Conservation (phyloP, 306 rosid genomes). For the Lithocarpus polystachyus region DNA sequence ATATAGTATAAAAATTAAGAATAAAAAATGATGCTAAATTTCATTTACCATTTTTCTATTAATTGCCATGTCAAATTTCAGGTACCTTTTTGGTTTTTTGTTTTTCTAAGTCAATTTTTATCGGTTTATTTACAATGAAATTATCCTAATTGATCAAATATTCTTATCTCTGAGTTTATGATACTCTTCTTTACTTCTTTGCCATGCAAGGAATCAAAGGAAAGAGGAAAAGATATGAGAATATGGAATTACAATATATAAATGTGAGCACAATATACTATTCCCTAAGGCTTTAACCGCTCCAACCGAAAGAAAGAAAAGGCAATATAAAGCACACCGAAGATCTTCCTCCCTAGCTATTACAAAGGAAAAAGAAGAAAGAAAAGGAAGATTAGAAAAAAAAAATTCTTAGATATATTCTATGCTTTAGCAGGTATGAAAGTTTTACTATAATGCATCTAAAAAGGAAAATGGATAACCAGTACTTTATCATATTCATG, state of each 20-base stretch:
- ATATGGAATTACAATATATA: neutral
- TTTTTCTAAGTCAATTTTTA: too few relatives aligned
- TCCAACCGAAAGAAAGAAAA: constrained; percentile 13
- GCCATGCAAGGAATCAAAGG: constrained; percentile 24
- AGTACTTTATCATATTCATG: too few relatives aligned
- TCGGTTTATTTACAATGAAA: too few relatives aligned
- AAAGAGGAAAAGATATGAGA: neutral
- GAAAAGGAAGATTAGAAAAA: neutral
- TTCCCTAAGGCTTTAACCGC: neutral
- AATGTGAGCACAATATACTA: neutral
- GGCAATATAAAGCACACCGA: neutral
- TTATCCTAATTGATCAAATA: too few relatives aligned
- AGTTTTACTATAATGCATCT: neutral
- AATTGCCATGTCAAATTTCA: too few relatives aligned
- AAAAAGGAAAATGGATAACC: neutral
- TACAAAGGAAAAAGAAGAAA: neutral
- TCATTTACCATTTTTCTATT: too few relatives aligned
- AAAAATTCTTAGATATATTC: neutral
- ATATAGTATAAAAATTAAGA: too few relatives aligned
- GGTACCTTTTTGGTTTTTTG: too few relatives aligned
- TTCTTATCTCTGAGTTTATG: neutral
- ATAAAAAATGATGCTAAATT: too few relatives aligned
- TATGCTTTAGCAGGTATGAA: neutral
- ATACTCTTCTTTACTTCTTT: constrained; percentile 17
- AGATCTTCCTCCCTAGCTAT: neutral